Base-by-base conservation (phyloP, 805 yeast species). In the Hanseniaspora lachancei region DNA sequence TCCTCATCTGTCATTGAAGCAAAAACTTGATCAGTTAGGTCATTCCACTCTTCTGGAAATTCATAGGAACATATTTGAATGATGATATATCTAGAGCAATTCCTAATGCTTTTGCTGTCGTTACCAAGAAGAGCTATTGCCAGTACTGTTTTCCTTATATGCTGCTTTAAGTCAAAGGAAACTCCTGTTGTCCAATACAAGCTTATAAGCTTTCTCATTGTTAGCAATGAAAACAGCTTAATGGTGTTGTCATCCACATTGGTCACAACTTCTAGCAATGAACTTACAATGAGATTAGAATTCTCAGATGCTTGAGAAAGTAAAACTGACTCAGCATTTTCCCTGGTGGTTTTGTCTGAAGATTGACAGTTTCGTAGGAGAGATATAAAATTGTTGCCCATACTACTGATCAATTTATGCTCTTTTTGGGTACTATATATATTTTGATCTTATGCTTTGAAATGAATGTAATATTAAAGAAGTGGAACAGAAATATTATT, bases 1-100 rank as follows among this genome's bases (percentile, higher is more conserved):
- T 36, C 38, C 6, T 27, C 27, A 18, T 24, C 27, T 3, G 18
- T 13, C 21, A 43, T 12, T 4, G 12, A 20, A 7, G 39, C 42
- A 23, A 44, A 12, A 21, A 87, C 63, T 7, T 66, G 66, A 36
- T 68, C 63, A 56, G 86, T 64, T 48, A 89, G 70, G 23, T 74
- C 76, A 0, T 97, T 95, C 97, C 97, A 91, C 65, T 88, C 95
- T 64, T 93, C 97, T 0, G 98, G 98, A 63, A 79, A 91, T 64
- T 91, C 98, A 1, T 82, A 85, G 2, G 85, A 84, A 0, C 95
- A 88, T 16, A 91, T 86, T 62, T 86, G 95, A 5, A 85, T 85
- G 18, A 89, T 77, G 16, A 86, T 82, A 60, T 86, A 82, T 1
- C 89, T 80, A 1, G 85, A 78, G 51, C 85, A 76, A 34, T 75